A percentile compares a stretch with the other conserved stretches of the same genome.
These are phyloP conservation scores for Aristolochia californica DNA, from an alignment of 164 flowering plant genomes.

Conservation along the genomic window DNA sequence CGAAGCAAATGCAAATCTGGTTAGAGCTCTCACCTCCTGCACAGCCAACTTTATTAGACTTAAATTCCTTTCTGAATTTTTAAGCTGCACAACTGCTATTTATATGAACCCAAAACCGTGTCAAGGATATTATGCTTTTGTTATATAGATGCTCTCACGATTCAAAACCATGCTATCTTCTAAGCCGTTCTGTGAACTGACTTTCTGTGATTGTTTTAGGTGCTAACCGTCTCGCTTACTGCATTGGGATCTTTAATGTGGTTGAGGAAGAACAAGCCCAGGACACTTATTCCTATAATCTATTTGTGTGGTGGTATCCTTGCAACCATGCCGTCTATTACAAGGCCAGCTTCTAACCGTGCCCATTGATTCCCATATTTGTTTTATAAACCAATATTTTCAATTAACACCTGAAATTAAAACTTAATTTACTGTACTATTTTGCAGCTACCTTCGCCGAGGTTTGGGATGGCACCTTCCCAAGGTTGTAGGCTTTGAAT, in stretches of 20 bases:
- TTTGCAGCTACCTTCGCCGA: conserved; percentile 74
- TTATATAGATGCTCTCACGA: neutral
- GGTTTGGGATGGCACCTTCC: conserved; percentile 89
- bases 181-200: neutral
- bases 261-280: conserved; percentile 95
- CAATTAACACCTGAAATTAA: too few species aligned
- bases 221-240: conserved; percentile 81
- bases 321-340: conserved; percentile 92
- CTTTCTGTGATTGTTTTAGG: conserved; percentile 28
- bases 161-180: neutral
- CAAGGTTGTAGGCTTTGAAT: conserved; percentile 76
- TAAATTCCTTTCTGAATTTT: neutral
- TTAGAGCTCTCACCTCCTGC: conserved; percentile 13
- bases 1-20: conserved; percentile 98
- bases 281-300: conserved; percentile 79
- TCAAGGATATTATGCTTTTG: too few species aligned
- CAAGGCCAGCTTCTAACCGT: conserved; percentile 38
- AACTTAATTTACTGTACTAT: neutral
- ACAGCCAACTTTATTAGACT: too few species aligned
- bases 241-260: conserved; percentile 96
- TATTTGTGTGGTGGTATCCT: conserved; percentile 77
- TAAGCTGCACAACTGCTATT: neutral
- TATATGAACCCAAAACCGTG: too few species aligned
- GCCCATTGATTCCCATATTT: neutral
- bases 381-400: neutral